These are phyloP conservation scores for Alternaria infectoria DNA, from an alignment of 2,329 filamentous ascomycete species.

Conservation along the genomic window DNA sequence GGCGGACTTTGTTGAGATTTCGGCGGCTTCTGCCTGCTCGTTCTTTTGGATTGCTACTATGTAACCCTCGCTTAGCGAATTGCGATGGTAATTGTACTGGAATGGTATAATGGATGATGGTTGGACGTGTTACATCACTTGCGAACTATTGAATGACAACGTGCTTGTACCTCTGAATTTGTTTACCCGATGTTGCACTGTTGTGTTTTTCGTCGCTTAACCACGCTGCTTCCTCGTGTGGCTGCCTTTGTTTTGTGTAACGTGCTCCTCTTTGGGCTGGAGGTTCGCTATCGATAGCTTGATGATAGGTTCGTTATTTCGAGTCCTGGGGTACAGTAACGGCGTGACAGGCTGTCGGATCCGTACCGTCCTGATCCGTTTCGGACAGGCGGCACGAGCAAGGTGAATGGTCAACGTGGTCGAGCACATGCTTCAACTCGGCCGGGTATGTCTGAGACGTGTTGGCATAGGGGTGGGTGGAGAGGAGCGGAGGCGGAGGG, in stretches of 20 bases:
- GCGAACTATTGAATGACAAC: background rate
- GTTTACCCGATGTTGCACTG: background rate
- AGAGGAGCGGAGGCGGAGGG: background rate
- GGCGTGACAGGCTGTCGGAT: background rate
- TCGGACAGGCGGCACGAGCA: background rate
- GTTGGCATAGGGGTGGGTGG: background rate
- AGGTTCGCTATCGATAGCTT: background rate
- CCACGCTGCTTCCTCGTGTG: slow-evolving; percentile 16
- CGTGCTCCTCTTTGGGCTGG: background rate
- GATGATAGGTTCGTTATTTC: background rate
- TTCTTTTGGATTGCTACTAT: slow-evolving; percentile 19
- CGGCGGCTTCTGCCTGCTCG: background rate
- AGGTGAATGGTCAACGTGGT: background rate
- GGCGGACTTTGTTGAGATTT: background rate
- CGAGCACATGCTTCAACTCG: background rate
- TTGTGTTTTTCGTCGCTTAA: background rate
- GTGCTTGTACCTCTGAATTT: background rate
- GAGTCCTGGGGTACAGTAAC: background rate
- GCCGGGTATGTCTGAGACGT: background rate
- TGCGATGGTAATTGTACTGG: slow-evolving; percentile 28
- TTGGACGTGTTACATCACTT: slow-evolving; percentile 2
- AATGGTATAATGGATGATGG: slow-evolving; percentile 20
- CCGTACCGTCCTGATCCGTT: background rate
- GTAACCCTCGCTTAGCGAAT: slow-evolving; percentile 11
- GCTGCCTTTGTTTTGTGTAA: slow-evolving; percentile 2